Percentiles rank a stretch among this genome's conserved stretches.
phyloP scores from a whole-genome alignment of 345 rosid species.

The Eucalyptus cloeziana region DNA sequence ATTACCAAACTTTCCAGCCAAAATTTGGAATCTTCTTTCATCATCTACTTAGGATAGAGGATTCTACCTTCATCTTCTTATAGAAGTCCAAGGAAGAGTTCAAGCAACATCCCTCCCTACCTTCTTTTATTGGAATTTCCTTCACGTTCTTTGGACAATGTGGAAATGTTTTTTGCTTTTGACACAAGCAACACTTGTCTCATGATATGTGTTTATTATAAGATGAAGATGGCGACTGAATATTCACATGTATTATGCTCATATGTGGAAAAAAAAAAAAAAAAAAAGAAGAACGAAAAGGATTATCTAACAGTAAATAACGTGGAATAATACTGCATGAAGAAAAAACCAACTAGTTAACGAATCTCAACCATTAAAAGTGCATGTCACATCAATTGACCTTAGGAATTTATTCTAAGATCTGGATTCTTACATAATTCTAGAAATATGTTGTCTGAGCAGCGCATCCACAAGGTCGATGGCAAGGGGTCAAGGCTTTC shows the following conservation, averaged over 20 bases:
- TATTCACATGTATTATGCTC: neutral
- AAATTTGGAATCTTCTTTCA: neutral
- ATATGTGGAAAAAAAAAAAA: no score
- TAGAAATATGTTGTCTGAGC: neutral
- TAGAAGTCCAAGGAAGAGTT: neutral
- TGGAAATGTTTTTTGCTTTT: neutral
- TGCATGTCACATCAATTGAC: neutral
- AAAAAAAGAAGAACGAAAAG: neutral
- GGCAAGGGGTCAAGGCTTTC: neutral
- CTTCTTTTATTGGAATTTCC: neutral
- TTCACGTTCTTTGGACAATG: neutral
- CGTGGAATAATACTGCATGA: neutral
- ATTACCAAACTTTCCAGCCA: neutral
- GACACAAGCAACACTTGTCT: neutral
- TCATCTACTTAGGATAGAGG: neutral
- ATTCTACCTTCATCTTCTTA: neutral
- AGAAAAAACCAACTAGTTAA: neutral
- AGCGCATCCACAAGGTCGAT: neutral
- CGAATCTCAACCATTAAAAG: neutral
- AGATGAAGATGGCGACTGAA: neutral
- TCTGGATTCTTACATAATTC: neutral
- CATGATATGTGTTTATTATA: neutral
- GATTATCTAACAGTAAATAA: neutral
- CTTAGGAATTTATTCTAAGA: neutral
- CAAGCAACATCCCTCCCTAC: neutral